Evolutionary conservation across 2,329 filamentous ascomycete species (phyloP), one percentile per base, ranked within the genome.

Genomic region (Colletotrichum phormii): DNA sequence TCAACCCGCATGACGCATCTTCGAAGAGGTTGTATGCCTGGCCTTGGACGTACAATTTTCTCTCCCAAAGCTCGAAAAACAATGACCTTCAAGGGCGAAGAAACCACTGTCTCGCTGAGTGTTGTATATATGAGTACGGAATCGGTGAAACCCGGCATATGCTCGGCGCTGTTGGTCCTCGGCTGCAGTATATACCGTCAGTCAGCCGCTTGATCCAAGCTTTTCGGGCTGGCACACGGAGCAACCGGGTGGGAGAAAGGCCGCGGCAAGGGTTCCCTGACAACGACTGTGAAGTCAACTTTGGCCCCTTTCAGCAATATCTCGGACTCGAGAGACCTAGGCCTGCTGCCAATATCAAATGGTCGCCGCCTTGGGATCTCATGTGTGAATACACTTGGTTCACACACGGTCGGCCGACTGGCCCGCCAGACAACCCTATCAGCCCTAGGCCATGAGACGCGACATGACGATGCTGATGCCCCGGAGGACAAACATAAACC

Each of bases 131-230:
- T 2, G 42, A 18, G 18, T 62, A 49, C 35, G 57, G 22, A 71
- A 35, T 42, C 37, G 24, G 57, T 51, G 18, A 57, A 58, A 31
- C 57, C 68, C 49, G 54, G 6, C 35, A 55, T 13, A 42, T 26
- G 31, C 29, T 33, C 58, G 37, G 58, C n/a, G 49, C 55, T 51
- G 49, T 51, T 51, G 46, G 63, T 49, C 46, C 49, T 71, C 22
- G 64, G 64, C 35, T 57, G 29, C 35, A 24, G n/a, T 26, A 29
- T 29, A 29, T 5, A 35, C 59, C 49, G 68, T 61, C 63, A 67
- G 29, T 31, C 64, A 63, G 64, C 58, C 51, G 59, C 53, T 59
- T 69, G 70, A 72, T 29, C 59, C 65, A 72, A 72, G 70, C 70
- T 70, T 55, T 72, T 26, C 59, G 59, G 42, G 22, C 65, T 54